These are phyloP conservation scores for Apiospora saccharicola DNA, from an alignment of 2,329 filamentous ascomycete species.

Conservation along the genomic window DNA sequence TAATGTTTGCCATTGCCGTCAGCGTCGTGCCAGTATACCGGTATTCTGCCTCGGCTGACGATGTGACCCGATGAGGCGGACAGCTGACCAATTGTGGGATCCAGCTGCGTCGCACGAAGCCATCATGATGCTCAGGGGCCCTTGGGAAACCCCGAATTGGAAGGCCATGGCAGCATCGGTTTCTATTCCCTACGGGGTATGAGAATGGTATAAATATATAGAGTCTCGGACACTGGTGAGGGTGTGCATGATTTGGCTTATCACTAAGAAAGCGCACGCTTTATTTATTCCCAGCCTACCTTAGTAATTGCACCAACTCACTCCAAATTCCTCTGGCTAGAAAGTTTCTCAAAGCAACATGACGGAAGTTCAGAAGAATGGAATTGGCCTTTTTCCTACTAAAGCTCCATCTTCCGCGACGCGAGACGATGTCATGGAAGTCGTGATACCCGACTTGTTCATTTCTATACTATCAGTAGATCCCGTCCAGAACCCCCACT, in stretches of 20 bases:
- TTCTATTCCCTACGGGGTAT: too few species aligned
- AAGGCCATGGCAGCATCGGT: too few species aligned
- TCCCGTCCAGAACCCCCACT: slow-evolving; percentile 36
- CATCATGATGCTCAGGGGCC: not conserved
- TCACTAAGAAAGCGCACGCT: too few species aligned
- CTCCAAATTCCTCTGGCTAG: too few species aligned
- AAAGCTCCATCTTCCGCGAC: too few species aligned
- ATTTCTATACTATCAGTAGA: slow-evolving; percentile 38
- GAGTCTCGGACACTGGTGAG: too few species aligned
- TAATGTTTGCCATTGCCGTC: not conserved
- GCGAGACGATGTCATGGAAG: not conserved
- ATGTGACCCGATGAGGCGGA: not conserved
- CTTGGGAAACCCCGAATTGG: not conserved
- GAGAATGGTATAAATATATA: too few species aligned
- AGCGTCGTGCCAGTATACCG: not conserved
- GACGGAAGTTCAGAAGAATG: not conserved
- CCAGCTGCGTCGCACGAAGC: not conserved
- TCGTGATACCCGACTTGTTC: slow-evolving; percentile 39
- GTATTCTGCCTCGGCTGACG: not conserved
- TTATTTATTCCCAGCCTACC: too few species aligned
- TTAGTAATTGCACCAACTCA: too few species aligned
- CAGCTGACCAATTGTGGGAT: not conserved
- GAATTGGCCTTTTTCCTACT: not conserved
- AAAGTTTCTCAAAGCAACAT: not conserved
- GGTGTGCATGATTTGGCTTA: too few species aligned